Evolutionary conservation across 768 basidiomycete species (phyloP), one percentile per base, ranked within the genome.

Genomic region (Agaricus subrufescens): DNA sequence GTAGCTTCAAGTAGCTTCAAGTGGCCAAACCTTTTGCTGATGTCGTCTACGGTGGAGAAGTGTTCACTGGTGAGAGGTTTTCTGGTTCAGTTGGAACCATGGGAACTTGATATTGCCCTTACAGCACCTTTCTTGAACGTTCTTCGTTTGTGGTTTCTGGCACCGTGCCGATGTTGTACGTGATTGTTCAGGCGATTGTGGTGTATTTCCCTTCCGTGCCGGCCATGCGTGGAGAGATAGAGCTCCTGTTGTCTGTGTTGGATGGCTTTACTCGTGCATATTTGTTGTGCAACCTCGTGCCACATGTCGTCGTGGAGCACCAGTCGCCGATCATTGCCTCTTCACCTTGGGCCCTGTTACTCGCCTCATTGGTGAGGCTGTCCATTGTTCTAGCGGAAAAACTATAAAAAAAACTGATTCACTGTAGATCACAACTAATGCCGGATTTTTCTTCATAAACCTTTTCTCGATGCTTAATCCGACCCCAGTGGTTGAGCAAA

Each of bases 1-100:
- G n/a, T n/a, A n/a, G n/a, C n/a, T n/a, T n/a, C n/a, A n/a, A n/a
- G n/a, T n/a, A n/a, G n/a, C n/a, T n/a, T n/a, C n/a, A n/a, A n/a
- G n/a, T n/a, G n/a, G n/a, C n/a, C n/a, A n/a, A n/a, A n/a, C n/a
- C n/a, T n/a, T n/a, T n/a, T n/a, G n/a, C n/a, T n/a, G n/a, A n/a
- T n/a, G n/a, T n/a, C 27, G 88, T 91, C 1, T 91, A 84, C 63
- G 89, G 89, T 8, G 90, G 90, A n/a, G 87, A 91, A 68, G 83
- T 82, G 2, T 71, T 89, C 47, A 75, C 76, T 52, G 80, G 89
- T 88, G 63, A 54, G 81, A 69, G n/a, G 3, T 38, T 19, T 37
- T 8, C 11, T 19, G 4, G 23, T 50, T 11, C 34, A 23, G 15
- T 8, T 15, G 1, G 34, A 34, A 6, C 34, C 19, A 9, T 34